These are phyloP conservation scores for Nemania bipapillata DNA, from an alignment of 2,329 filamentous ascomycete species.

Conservation along the genomic window DNA sequence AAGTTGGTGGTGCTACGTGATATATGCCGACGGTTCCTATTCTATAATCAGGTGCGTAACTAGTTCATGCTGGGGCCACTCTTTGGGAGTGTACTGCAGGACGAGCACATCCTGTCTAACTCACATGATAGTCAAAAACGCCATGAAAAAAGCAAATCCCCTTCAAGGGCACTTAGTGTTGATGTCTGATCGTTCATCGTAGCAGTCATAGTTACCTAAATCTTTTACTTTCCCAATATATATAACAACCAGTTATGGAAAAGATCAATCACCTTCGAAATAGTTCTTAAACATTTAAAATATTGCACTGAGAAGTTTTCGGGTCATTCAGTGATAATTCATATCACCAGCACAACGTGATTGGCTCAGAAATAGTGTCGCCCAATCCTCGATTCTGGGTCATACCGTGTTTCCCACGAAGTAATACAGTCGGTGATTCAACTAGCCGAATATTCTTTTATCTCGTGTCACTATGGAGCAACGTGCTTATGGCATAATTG, in stretches of 20 bases:
- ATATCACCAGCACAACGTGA: not conserved
- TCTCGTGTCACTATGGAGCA: not conserved
- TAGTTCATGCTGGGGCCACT: not conserved
- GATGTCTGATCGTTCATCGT: no score
- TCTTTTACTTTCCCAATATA: not conserved
- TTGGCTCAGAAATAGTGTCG: not conserved
- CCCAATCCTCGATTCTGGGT: not conserved
- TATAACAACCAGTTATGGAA: not conserved
- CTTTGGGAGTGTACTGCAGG: not conserved
- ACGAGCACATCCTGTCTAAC: not conserved
- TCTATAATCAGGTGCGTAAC: not conserved
- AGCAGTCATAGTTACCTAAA: no score
- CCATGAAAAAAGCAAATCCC: no score
- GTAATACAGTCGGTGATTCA: not conserved
- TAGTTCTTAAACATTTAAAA: not conserved
- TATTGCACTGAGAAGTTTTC: not conserved
- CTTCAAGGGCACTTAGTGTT: no score
- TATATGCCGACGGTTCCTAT: not conserved
- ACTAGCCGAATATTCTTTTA: not conserved
- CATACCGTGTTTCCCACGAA: not conserved
- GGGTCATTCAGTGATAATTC: not conserved
- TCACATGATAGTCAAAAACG: not conserved
- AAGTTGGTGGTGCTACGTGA: not conserved
- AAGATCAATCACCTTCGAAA: not conserved
- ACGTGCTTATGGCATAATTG: not conserved